These are phyloP conservation scores for Fistulifera pelliculosa DNA, from an alignment of 108 stramenopile genomes.

Conservation along the genomic window DNA sequence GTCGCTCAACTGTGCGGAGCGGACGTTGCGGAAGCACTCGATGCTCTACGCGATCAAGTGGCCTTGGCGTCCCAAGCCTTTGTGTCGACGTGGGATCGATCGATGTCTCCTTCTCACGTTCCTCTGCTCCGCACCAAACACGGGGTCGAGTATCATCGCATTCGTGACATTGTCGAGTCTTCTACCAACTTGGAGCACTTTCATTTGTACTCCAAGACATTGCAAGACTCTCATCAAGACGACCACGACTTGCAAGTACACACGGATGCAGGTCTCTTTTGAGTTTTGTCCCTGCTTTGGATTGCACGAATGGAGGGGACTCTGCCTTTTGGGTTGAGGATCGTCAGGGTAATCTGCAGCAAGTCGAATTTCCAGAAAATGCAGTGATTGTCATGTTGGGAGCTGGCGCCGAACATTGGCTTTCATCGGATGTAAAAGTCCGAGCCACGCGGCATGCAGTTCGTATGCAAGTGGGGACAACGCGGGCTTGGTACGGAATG, in stretches of 20 bases:
- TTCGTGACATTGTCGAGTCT: conserved; percentile 29
- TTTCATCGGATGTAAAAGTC: conserved; percentile 21
- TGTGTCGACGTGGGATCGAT: conserved; percentile 33
- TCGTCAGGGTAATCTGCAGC: conserved; percentile 9
- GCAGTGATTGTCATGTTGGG: conserved; percentile 54
- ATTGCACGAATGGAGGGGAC: conserved; percentile 29
- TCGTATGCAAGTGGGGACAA: conserved; percentile 21
- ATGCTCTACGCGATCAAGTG: conserved; percentile 50
- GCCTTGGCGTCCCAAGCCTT: conserved; percentile 43
- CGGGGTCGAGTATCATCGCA: conserved; percentile 11
- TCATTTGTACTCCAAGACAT: conserved; percentile 41
- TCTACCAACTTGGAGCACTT: conserved; percentile 54
- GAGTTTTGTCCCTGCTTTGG: conserved; percentile 62
- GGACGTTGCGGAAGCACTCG: conserved; percentile 40
- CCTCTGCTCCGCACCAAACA: conserved; percentile 11
- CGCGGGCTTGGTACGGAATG: conserved; percentile 66
- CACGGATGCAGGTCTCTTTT: conserved; percentile 74
- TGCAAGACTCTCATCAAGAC: not conserved
- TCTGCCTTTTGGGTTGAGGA: conserved; percentile 27
- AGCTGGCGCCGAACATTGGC: conserved; percentile 61
- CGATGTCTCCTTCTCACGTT: not conserved
- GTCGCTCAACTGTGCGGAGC: conserved; percentile 34
- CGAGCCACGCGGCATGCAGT: conserved; percentile 67
- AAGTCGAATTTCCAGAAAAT: conserved; percentile 33
- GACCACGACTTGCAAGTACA: conserved; percentile 17